phyloP scores from a whole-genome alignment of 2,329 filamentous ascomycete genomes.

The Fusarium solani-melongenae region DNA sequence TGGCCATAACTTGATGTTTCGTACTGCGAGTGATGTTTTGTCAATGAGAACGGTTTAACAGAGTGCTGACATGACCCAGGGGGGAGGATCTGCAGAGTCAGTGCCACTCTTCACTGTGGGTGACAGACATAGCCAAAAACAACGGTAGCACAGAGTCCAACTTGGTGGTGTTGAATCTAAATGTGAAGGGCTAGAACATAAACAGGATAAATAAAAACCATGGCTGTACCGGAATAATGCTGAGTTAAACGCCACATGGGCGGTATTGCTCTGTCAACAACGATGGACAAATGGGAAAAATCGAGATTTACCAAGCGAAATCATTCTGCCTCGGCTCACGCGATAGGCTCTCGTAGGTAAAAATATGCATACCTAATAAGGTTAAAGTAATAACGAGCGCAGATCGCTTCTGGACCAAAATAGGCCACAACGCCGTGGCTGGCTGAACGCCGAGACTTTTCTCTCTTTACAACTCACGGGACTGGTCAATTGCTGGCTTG shows the following conservation, averaged over 20 bases:
- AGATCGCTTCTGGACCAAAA: neutral
- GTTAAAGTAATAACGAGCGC: neutral
- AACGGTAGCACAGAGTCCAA: neutral
- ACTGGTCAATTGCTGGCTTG: neutral
- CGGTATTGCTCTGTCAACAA: neutral
- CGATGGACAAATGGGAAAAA: neutral
- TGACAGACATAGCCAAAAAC: neutral
- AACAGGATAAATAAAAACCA: neutral
- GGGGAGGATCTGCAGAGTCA: neutral
- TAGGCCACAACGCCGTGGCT: neutral
- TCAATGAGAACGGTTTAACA: neutral
- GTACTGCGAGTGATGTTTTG: neutral
- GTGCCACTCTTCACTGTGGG: rapidly evolving
- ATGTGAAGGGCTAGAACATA: neutral
- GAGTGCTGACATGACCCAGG: neutral
- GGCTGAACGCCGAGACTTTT: neutral
- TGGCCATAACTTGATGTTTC: neutral
- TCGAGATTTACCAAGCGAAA: neutral
- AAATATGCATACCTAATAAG: neutral
- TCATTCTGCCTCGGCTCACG: neutral
- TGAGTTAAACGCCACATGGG: neutral
- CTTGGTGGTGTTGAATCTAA: neutral
- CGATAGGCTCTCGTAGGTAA: neutral
- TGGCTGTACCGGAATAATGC: neutral
- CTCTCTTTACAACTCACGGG: neutral